Percentiles rank a stretch among this genome's conserved stretches.
Conservation (phyloP, 1,284 basidiomycete genomes). For the Pseudozyma thailandica region DNA sequence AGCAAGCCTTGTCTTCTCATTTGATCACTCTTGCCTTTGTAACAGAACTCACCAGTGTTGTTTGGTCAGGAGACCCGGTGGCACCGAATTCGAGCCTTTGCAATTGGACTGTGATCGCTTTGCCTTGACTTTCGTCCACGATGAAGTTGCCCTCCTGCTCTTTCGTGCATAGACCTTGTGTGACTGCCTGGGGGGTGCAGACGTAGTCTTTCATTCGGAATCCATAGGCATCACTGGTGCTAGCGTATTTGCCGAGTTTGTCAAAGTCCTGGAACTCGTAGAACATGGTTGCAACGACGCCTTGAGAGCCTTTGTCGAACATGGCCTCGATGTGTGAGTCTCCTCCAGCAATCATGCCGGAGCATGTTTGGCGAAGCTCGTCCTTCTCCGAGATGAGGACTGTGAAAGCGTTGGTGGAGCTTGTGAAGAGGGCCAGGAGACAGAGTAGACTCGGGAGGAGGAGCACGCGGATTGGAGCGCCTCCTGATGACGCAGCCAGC, state of each 20-base stretch:
- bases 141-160: constrained; percentile 61
- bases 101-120: constrained; percentile 36
- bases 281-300: constrained; percentile 91
- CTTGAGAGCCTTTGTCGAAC: constrained; percentile 80
- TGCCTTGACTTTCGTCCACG: constrained; percentile 43
- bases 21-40: neutral
- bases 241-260: constrained; percentile 78
- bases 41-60: neutral
- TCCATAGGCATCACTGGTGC: constrained; percentile 64
- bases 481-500: neutral
- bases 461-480: constrained; percentile 12
- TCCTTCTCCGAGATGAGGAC: constrained; percentile 72
- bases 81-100: constrained; percentile 54
- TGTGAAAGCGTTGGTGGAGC: constrained; percentile 39
- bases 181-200: constrained; percentile 41
- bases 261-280: constrained; percentile 92
- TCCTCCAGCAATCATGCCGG: constrained; percentile 87
- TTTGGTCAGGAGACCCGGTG: neutral
- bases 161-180: constrained; percentile 44
- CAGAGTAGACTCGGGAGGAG: constrained; percentile 1
- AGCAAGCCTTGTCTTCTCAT: neutral
- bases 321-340: constrained; percentile 80
- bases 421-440: constrained; percentile 6
- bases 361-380: constrained; percentile 81
- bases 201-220: constrained; percentile 76